Evolutionary conservation across 1,284 basidiomycete species (phyloP).

Genomic region (Cutaneotrichosporon cyanovorans): DNA sequence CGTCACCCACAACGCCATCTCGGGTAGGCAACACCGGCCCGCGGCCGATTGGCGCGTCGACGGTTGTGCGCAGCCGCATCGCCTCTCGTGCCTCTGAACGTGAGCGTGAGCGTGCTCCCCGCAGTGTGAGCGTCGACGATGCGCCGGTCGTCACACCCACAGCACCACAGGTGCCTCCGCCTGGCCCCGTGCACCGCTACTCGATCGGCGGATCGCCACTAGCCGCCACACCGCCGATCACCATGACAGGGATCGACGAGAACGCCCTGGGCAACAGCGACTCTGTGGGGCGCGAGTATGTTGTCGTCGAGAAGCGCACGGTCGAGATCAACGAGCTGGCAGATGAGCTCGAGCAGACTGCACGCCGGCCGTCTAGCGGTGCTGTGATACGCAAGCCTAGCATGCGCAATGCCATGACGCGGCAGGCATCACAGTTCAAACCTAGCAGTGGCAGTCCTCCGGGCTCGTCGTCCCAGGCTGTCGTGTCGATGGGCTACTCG

Average conservation of each 20-base stretch:
- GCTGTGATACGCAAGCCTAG: slow-evolving; percentile 20
- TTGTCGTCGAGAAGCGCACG: slow-evolving; percentile 53
- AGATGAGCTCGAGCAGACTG: slow-evolving; percentile 29
- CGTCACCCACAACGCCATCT: slow-evolving; percentile 1
- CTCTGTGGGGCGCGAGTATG: slow-evolving; percentile 48
- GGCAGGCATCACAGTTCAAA: slow-evolving; percentile 18
- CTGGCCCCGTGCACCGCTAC: slow-evolving; percentile 5
- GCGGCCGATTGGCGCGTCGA: slow-evolving; percentile 21
- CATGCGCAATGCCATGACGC: too few relatives aligned
- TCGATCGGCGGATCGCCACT: slow-evolving; percentile 37
- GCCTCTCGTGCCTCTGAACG: slow-evolving; percentile 9
- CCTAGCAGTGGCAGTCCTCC: slow-evolving; percentile 15
- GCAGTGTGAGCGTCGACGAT: slow-evolving; percentile 1
- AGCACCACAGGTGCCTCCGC: too few relatives aligned
- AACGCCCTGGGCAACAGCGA: slow-evolving; percentile 34
- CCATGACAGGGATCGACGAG: slow-evolving; percentile 35
- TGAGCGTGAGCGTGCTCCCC: background rate
- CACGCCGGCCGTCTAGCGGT: slow-evolving; percentile 1
- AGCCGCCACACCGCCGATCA: slow-evolving; percentile 40
- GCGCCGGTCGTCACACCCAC: slow-evolving; percentile 30
- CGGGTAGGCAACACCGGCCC: slow-evolving; percentile 6
- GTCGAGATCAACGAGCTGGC: slow-evolving; percentile 54
- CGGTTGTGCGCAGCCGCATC: slow-evolving; percentile 18
- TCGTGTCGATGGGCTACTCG: slow-evolving; percentile 39
- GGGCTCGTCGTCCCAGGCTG: slow-evolving; percentile 8